These are phyloP conservation scores for Malassezia equina DNA, from an alignment of 1,284 basidiomycete genomes.

Conservation along the genomic window DNA sequence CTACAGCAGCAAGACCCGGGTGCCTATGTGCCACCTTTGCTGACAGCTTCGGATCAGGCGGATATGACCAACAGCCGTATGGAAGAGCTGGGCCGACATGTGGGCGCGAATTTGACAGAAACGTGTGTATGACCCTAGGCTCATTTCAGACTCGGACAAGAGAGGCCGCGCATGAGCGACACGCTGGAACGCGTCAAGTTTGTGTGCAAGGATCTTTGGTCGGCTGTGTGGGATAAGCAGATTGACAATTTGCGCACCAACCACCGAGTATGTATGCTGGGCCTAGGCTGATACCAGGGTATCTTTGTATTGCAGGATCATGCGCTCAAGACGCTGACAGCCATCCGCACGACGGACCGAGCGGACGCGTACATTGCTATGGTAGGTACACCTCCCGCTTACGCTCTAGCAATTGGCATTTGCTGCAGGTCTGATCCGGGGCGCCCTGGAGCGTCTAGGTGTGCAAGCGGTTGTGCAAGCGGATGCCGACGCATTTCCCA, in stretches of 20 bases:
- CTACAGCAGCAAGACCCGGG: conserved; percentile 6
- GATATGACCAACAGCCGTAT: conserved; percentile 58
- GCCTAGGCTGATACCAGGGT: conserved; percentile 55
- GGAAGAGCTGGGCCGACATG: conserved; percentile 73
- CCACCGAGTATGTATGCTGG: conserved; percentile 58
- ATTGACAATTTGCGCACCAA: conserved; percentile 91
- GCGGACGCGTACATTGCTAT: background rate
- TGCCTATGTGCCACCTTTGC: conserved; percentile 9
- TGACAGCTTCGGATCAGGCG: conserved; percentile 5
- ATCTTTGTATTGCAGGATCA: conserved; percentile 89
- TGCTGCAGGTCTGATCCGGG: conserved; percentile 16
- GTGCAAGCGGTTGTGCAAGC: conserved; percentile 11
- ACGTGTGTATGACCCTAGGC: conserved; percentile 53
- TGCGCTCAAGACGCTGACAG: conserved; percentile 68
- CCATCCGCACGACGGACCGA: conserved; percentile 49
- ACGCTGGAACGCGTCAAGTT: conserved; percentile 87
- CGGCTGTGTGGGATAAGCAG: conserved; percentile 76
- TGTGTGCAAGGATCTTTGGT: conserved; percentile 90
- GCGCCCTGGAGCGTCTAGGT: conserved; percentile 18
- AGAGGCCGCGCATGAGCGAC: conserved; percentile 64
- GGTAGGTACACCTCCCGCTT: background rate
- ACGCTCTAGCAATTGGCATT: conserved; percentile 16
- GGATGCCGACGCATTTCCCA: conserved; percentile 8
- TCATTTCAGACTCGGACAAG: conserved; percentile 59
- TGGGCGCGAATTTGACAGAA: conserved; percentile 75